Base-by-base conservation (phyloP, 768 basidiomycete genomes). In the Suillus alpinus region DNA sequence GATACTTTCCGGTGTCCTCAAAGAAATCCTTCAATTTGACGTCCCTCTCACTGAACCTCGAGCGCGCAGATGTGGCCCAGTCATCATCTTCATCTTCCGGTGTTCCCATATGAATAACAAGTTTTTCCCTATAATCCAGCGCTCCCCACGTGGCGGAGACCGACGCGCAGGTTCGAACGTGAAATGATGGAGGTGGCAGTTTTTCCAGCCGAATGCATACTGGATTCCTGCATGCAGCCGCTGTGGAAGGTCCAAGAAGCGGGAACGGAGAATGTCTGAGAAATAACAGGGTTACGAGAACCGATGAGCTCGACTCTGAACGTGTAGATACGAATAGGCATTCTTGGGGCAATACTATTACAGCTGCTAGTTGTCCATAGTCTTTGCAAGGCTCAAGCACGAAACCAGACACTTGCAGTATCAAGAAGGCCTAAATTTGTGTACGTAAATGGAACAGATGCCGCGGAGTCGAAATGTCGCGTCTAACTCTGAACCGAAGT, bases 161-260 rank as follows among this genome's bases (percentile, higher is more conserved):
- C 16, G 53, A 39, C 34, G 56, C n/a, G 40, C 20, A 18, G 41
- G 34, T 31, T 56, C 52, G 56, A 64, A 68, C 31, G 57, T 53
- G 57, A 66, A 68, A 29, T 66, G 39, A 36, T 68, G 67, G 23
- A 66, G 65, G 56, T 68, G 63, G 23, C 56, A 59, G 23, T 60
- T 14, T 47, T 63, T 29, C 65, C 61, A 69, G 23, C 66, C 63
- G 20, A 69, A 60, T 14, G 61, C 61, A 40, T 66, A 65, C 41
- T 66, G 67, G n/a, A 69, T 66, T 26, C 56, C 51, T 36, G 58
- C 66, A 53, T 68, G 51, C n/a, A 69, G 59, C 47, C 60, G 51
- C 49, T 26, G n/a, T 60, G 56, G 56, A 66, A 68, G 14, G 65
- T 63, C 37, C 46, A 68, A 57, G 61, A 61, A 12, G 68, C 43